Conservation (phyloP, 495 filamentous ascomycete genomes). For the Penicillium canariense region DNA sequence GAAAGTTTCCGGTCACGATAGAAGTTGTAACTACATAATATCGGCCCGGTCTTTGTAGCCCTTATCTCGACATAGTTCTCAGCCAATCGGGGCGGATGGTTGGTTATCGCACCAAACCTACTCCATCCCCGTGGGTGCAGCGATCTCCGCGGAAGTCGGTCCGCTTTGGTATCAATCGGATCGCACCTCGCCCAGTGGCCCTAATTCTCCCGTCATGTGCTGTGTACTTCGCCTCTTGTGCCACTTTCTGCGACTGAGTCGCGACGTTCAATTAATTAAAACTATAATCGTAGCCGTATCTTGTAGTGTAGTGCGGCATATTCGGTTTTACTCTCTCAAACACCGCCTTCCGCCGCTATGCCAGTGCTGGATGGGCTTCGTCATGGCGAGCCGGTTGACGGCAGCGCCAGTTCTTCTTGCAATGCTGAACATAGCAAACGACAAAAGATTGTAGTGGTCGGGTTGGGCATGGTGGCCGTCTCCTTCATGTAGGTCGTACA, state of each 20-base stretch:
- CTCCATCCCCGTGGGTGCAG: not conserved
- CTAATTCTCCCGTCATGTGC: not conserved
- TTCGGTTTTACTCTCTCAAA: not conserved
- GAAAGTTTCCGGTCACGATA: no score
- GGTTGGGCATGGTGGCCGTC: conserved; percentile 94
- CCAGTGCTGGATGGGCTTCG: conserved; percentile 35
- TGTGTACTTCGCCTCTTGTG: not conserved
- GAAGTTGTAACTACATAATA: no score
- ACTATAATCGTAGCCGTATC: conserved; percentile 8
- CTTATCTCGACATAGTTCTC: not conserved
- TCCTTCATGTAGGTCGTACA: conserved; percentile 68
- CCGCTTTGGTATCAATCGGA: not conserved
- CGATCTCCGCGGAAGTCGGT: not conserved
- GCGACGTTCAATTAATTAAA: conserved; percentile 12
- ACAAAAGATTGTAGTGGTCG: conserved; percentile 81
- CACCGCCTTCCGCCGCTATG: conserved; percentile 22
- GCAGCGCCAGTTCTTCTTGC: conserved; percentile 14
- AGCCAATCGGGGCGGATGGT: not conserved
- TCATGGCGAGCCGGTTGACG: conserved; percentile 29
- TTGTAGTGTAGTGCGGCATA: not conserved
- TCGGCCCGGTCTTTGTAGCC: not conserved
- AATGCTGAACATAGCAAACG: conserved; percentile 24
- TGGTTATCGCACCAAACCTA: not conserved
- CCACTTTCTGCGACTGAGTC: not conserved
- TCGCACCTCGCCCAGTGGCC: not conserved